Percentiles rank a stretch among this genome's conserved stretches.
Evolutionary conservation across 2,329 filamentous ascomycete genomes (phyloP).

Genomic region (Penicillium sp.): DNA sequence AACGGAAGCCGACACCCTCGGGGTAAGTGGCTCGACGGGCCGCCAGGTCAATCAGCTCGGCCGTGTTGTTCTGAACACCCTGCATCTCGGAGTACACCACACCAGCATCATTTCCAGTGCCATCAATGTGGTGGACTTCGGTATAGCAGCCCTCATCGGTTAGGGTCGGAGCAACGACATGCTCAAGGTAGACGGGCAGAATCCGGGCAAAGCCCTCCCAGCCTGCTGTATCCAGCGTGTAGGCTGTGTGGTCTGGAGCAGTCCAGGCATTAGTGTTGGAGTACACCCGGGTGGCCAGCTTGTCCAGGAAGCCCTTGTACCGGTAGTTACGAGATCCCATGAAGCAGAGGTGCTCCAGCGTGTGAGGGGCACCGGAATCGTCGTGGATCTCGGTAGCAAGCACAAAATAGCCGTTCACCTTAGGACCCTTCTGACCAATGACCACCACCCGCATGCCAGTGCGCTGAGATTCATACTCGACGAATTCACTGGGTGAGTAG

Average conservation of each 20-base stretch:
- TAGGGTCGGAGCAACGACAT: slow-evolving; percentile 86
- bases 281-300: slow-evolving; percentile 89
- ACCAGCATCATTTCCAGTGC: slow-evolving; percentile 89
- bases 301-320: slow-evolving; percentile 94
- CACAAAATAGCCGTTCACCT: slow-evolving; percentile 91
- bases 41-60: slow-evolving; percentile 84
- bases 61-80: slow-evolving; percentile 81
- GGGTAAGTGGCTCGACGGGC: slow-evolving; percentile 83
- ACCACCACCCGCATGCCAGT: slow-evolving; percentile 95
- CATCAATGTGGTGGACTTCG: slow-evolving; percentile 95
- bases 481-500: slow-evolving; percentile 85
- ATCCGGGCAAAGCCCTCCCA: slow-evolving; percentile 98
- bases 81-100: slow-evolving; percentile 99
- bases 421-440: slow-evolving; percentile 91
- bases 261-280: slow-evolving; percentile 97
- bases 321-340: slow-evolving; percentile 92
- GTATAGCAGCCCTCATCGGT: slow-evolving; percentile 93
- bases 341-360: slow-evolving; percentile 80
- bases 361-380: slow-evolving; percentile 90
- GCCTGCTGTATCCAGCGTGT: slow-evolving; percentile 91
- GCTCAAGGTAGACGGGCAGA: slow-evolving; percentile 91
- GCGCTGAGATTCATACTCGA: slow-evolving; percentile 92
- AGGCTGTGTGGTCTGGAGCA: slow-evolving; percentile 92
- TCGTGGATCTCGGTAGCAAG: slow-evolving; percentile 97
- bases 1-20: slow-evolving; percentile 87